Evolutionary conservation across 2,329 filamentous ascomycete species (phyloP), one percentile per base, ranked within the genome.

Genomic region (Trichoderma harzianum): DNA sequence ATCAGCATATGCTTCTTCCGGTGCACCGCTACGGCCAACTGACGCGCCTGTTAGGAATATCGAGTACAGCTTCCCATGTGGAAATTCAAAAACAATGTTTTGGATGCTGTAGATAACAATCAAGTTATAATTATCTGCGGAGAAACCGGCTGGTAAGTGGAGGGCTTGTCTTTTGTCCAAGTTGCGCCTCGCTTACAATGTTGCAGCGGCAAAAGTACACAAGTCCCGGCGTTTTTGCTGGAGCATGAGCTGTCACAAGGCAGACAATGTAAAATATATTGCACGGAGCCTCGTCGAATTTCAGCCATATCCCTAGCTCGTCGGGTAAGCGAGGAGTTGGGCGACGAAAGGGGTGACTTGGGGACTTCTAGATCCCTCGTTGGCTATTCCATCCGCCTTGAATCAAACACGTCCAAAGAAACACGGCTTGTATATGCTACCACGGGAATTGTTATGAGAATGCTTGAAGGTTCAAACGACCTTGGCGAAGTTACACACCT

Each of bases 121-220:
- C 95, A 96, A 77, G 92, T 97, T 11, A 91, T 96, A 11, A 98
- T 99, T 72, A 89, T 99, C 34, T 98, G 95, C 79, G 96, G 96
- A 79, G 96, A 99, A 82, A 99, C 96, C 3, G 96, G 96, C 76
- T 98, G 92, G 86, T 88, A 84, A 76, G 81, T 74, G 14, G 24
- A 21, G 12, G 24, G 18, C 11, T 14, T 36, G 11, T 24, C 16
- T 11, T 30, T 34, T n/a, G 28, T 7, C 11, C 57, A 26, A 18
- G 24, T 14, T n/a, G 26, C 2, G 24, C 11, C 26, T 21, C 26
- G 68, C 76, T 83, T 65, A 80, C 67, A 16, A 11, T 55, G 70
- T 36, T 14, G 74, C 65, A 86, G 91, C 79, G 96, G 96, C 74
- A 99, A 99, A 84, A 98, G 94, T 81, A 99, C 96, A 0, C 96